Evolutionary conservation across 164 flowering plant species (phyloP).

Genomic region (Piper betle): DNA sequence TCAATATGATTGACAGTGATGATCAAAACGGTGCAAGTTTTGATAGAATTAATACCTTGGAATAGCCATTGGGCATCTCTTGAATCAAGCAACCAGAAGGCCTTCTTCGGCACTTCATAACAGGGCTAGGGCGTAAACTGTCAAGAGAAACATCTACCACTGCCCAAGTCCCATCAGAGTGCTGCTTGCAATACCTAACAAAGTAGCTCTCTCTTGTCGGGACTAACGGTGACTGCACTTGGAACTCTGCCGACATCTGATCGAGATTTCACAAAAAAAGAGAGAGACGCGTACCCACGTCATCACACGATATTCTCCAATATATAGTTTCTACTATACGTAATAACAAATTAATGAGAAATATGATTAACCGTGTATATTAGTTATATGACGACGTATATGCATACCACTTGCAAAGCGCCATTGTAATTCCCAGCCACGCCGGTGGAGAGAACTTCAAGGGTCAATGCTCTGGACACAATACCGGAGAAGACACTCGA

Average conservation of each 20-base stretch:
- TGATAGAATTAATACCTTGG: conserved; percentile 32
- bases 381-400: too few relatives aligned
- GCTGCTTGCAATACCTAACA: conserved; percentile 69
- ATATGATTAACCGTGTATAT: too few relatives aligned
- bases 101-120: conserved; percentile 41
- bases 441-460: conserved; percentile 75
- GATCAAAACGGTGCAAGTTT: too few relatives aligned
- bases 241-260: conserved; percentile 33
- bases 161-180: conserved; percentile 68
- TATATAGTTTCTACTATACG: too few relatives aligned
- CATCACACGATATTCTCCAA: too few relatives aligned
- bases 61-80: conserved; percentile 70
- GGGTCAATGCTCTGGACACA: conserved; percentile 57
- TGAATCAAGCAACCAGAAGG: conserved; percentile 83
- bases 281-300: too few relatives aligned
- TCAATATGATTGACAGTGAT: neutral
- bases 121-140: conserved; percentile 33
- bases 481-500: conserved; percentile 58
- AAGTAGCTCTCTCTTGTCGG: conserved; percentile 66
- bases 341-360: too few relatives aligned
- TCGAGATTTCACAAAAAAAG: too few relatives aligned
- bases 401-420: conserved; percentile 74
- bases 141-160: conserved; percentile 83
- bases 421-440: conserved; percentile 81
- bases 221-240: conserved; percentile 78